Evolutionary conservation across 345 rosid genomes (phyloP).

Genomic region (Salix dunnii): DNA sequence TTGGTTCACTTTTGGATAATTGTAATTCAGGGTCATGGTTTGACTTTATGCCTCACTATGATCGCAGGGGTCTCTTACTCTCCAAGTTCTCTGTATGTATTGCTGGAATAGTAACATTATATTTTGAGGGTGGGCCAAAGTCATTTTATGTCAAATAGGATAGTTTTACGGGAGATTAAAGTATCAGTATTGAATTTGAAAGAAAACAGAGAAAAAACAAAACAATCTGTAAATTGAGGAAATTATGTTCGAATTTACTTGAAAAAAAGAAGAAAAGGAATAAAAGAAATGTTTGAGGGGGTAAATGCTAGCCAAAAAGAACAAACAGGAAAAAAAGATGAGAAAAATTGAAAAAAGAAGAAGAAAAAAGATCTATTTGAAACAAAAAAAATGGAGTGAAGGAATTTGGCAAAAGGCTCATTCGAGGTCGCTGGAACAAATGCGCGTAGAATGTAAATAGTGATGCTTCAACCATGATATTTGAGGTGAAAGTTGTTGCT

Average conservation of each 20-base stretch:
- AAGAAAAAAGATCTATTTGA: neutral
- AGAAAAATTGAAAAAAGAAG: neutral
- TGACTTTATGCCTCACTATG: conserved; percentile 61
- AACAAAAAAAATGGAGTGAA: neutral
- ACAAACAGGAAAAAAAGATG: conserved; percentile 4
- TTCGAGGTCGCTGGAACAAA: conserved; percentile 13
- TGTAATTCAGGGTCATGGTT: conserved; percentile 41
- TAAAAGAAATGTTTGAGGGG: conserved; percentile 2
- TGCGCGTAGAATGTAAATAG: conserved; percentile 18
- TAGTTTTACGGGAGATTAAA: conserved; percentile 21
- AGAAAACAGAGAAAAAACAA: conserved; percentile 1
- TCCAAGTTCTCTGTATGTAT: conserved; percentile 54
- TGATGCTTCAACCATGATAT: conserved; percentile 28
- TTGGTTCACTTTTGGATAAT: conserved; percentile 31
- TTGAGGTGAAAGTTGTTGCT: conserved; percentile 19
- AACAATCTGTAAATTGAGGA: conserved; percentile 6
- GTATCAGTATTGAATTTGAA: conserved; percentile 9
- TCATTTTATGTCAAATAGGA: conserved; percentile 30
- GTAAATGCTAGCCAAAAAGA: conserved; percentile 5
- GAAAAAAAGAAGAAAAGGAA: conserved; percentile 19
- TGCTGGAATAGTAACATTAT: conserved; percentile 43
- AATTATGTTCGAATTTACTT: neutral
- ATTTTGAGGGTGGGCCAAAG: conserved; percentile 37
- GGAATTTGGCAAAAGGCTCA: conserved; percentile 6
- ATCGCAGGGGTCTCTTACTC: conserved; percentile 69